Evolutionary conservation across 768 basidiomycete genomes (phyloP), one percentile per base, ranked within the genome.

Genomic region (Favolaschia claudopus): DNA sequence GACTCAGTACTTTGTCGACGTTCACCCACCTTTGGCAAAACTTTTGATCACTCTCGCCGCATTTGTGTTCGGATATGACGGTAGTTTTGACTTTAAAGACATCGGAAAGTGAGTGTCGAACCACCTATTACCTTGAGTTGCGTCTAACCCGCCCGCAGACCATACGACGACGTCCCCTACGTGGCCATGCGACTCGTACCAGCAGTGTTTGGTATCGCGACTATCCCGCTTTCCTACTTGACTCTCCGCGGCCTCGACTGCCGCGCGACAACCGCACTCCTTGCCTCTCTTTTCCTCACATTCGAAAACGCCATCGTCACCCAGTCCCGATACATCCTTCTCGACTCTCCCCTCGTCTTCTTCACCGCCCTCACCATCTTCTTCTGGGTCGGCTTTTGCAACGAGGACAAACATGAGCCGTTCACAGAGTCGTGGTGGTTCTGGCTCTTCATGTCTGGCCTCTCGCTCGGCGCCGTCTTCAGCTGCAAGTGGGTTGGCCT

Each of bases 401-500:
- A 95, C 75, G 94, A 96, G 73, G 91, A 97, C 78, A 89, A 86
- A 71, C 82, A 89, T 50, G 80, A 86, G 46, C 89, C 94, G 0
- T 99, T 99, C 76, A 89, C 91, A 2, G 78, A 85, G 10, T 75
- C 79, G 3, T 99, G 97, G 97, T 99, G 97, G 97, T 79, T 82
- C 0, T 96, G 94, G 91, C 89, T 99, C 29, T 75, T 83, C 13
- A 81, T 98, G 36, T 91, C 93, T 2, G 97, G 97, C 28, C 79
- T 96, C 14, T 86, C 90, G 0, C 88, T 99, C 24, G 97, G 97
- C 33, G 95, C 96, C 5, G 95, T 96, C 45, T 85, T 91, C 29
- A 92, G 89, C 67, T 94, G 93, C 80, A 99, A 99, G 74, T 99
- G 96, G 97, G 96, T 99, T 37, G 97, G 97, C 10, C 79, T 99